phyloP scores from a whole-genome alignment of 2,329 filamentous ascomycete genomes.

The Alternaria angustiovoidea region DNA sequence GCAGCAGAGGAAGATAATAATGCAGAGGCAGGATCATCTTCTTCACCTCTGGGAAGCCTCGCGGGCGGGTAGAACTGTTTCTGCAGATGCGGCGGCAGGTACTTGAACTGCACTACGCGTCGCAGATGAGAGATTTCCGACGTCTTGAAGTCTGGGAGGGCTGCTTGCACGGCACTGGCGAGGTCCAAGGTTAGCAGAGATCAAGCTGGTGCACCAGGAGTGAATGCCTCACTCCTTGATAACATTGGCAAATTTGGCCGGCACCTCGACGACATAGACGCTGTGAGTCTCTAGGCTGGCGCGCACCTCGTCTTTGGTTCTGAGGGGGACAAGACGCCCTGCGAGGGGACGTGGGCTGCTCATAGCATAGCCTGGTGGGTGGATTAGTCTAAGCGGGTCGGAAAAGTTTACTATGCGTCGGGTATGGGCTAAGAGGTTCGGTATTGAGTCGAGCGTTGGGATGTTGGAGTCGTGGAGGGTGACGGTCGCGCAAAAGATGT shows the following conservation, averaged over 20 bases:
- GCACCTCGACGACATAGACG: slow-evolving; percentile 76
- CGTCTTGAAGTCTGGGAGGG: slow-evolving; percentile 53
- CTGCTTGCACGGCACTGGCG: slow-evolving; percentile 56
- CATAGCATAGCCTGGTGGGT: slow-evolving; percentile 34
- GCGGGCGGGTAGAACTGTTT: slow-evolving; percentile 44
- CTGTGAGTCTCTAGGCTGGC: slow-evolving; percentile 63
- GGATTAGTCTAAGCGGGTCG: slow-evolving; percentile 4
- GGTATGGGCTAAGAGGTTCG: neutral
- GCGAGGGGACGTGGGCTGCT: slow-evolving; percentile 27
- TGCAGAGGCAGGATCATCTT: slow-evolving; percentile 40
- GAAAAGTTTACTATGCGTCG: slow-evolving; percentile 8
- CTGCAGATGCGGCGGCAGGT: slow-evolving; percentile 70
- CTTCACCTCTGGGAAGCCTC: slow-evolving; percentile 46
- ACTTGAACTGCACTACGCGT: slow-evolving; percentile 75
- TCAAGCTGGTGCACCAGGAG: slow-evolving; percentile 16
- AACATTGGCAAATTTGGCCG: slow-evolving; percentile 74
- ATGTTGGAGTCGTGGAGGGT: neutral
- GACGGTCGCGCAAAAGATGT: neutral
- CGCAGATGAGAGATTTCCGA: slow-evolving; percentile 68
- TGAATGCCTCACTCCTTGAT: slow-evolving; percentile 71
- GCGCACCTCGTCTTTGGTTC: slow-evolving; percentile 60
- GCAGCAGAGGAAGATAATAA: slow-evolving; percentile 35
- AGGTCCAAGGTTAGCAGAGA: slow-evolving; percentile 26
- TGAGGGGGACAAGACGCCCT: slow-evolving; percentile 51
- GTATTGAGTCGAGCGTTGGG: slow-evolving; percentile 1